phyloP scores from a whole-genome alignment of 352 stramenopile species.

The Phytopythium boreale region DNA sequence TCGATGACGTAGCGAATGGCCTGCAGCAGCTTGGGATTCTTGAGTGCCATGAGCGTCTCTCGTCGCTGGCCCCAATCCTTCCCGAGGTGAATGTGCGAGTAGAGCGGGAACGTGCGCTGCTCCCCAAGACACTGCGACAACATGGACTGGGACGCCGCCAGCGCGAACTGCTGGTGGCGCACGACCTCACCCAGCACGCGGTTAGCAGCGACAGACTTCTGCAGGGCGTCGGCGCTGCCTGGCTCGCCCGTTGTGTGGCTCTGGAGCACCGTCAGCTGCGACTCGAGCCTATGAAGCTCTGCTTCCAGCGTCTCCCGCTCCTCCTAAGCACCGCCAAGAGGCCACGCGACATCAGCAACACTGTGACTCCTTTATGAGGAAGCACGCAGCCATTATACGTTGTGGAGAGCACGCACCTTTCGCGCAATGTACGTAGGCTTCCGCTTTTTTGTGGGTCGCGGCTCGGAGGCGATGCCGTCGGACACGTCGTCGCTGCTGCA shows the following conservation, averaged over 20 bases:
- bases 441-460: conserved; percentile 17
- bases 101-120: conserved; percentile 18
- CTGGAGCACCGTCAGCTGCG: conserved; percentile 33
- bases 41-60: conserved; percentile 12
- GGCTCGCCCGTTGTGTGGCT: background rate
- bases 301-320: conserved; percentile 8
- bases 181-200: conserved; percentile 8
- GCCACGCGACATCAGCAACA: background rate
- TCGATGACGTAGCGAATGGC: conserved; percentile 22
- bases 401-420: conserved; percentile 5
- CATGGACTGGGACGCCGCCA: conserved; percentile 23
- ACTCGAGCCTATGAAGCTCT: conserved; percentile 23
- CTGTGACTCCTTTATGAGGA: background rate
- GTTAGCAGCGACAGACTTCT: background rate
- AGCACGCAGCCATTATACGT: background rate
- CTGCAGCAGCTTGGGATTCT: conserved; percentile 17
- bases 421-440: conserved; percentile 27
- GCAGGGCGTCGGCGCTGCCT: background rate
- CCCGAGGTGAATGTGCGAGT: conserved; percentile 16
- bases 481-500: conserved; percentile 7
- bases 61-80: conserved; percentile 14
- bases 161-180: conserved; percentile 17
- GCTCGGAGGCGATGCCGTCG: background rate
- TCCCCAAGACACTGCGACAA: conserved; percentile 18
- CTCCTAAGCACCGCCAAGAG: background rate